Conservation (phyloP, 176 grass and related monocot genomes). For the Oryza punctata region DNA sequence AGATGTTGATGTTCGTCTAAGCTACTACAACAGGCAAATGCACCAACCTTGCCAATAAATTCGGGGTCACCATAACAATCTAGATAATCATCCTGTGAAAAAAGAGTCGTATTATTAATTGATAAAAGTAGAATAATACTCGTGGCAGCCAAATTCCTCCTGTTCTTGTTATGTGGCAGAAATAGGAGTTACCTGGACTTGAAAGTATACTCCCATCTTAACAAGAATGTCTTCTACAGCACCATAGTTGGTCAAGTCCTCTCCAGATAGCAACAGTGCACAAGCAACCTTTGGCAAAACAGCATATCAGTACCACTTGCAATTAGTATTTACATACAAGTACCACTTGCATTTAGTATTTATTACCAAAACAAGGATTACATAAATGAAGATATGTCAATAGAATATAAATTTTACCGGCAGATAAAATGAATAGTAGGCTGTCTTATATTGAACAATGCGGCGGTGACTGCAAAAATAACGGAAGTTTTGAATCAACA, state of each 20-base stretch:
- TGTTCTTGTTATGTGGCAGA: not conserved
- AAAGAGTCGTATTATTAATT: constrained; percentile 27
- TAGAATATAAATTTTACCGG: constrained; percentile 58
- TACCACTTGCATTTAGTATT: constrained; percentile 3
- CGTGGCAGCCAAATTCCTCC: constrained; percentile 12
- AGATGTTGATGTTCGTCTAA: not conserved
- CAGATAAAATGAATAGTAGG: constrained; percentile 99
- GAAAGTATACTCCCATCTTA: constrained; percentile 97
- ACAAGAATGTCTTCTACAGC: constrained; percentile 89
- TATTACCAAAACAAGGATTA: not conserved
- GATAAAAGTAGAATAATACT: constrained; percentile 28
- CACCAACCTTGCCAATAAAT: constrained; percentile 91
- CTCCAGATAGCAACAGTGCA: constrained; percentile 81
- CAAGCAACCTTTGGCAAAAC: constrained; percentile 82
- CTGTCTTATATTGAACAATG: constrained; percentile 97
- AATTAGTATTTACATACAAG: constrained; percentile 27
- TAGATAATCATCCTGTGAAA: constrained; percentile 87
- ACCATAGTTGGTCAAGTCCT: constrained; percentile 71
- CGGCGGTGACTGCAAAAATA: constrained; percentile 68
- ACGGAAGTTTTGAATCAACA: not conserved
- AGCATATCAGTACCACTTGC: constrained; percentile 22
- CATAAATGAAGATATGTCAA: not conserved
- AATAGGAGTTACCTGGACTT: constrained; percentile 75
- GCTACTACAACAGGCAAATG: not conserved
- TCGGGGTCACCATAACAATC: constrained; percentile 92